Evolutionary conservation across 2,329 filamentous ascomycete genomes (phyloP).

Genomic region (Cladobotryum mycophilum): DNA sequence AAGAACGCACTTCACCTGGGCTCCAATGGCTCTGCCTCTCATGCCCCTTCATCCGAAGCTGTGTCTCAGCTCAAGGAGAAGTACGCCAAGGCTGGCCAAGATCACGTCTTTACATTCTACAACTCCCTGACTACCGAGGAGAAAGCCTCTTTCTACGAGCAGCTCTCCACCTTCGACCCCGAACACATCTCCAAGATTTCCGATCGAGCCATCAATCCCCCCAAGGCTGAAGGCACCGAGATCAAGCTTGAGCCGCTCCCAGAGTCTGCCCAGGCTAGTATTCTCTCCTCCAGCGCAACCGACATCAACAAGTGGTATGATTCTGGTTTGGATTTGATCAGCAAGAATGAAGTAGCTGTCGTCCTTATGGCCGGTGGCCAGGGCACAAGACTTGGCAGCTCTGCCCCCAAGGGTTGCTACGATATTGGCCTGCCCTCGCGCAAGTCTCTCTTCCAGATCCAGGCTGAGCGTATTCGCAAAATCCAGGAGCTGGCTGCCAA

Average conservation of each 20-base stretch:
- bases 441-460: slow-evolving; percentile 96
- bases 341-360: slow-evolving; percentile 71
- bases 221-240: slow-evolving; percentile 52
- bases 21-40: slow-evolving; percentile 25
- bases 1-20: slow-evolving; percentile 37
- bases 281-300: slow-evolving; percentile 76
- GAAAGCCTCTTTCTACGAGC: slow-evolving; percentile 72
- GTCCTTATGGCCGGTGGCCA: slow-evolving; percentile 97
- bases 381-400: slow-evolving; percentile 89
- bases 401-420: slow-evolving; percentile 94
- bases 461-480: slow-evolving; percentile 88
- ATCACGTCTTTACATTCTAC: slow-evolving; percentile 75
- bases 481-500: slow-evolving; percentile 74
- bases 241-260: slow-evolving; percentile 77
- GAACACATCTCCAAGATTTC: slow-evolving; percentile 82
- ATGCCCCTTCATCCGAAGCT: slow-evolving; percentile 58
- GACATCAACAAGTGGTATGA: slow-evolving; percentile 83
- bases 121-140: slow-evolving; percentile 68
- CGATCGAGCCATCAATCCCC: slow-evolving; percentile 72
- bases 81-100: slow-evolving; percentile 70
- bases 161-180: slow-evolving; percentile 77
- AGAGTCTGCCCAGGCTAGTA: slow-evolving; percentile 76
- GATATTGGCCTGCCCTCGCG: slow-evolving; percentile 88
- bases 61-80: slow-evolving; percentile 64
- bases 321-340: slow-evolving; percentile 71